Base-by-base conservation (phyloP, 2,329 filamentous ascomycete genomes). In the Leptographium procerum region DNA sequence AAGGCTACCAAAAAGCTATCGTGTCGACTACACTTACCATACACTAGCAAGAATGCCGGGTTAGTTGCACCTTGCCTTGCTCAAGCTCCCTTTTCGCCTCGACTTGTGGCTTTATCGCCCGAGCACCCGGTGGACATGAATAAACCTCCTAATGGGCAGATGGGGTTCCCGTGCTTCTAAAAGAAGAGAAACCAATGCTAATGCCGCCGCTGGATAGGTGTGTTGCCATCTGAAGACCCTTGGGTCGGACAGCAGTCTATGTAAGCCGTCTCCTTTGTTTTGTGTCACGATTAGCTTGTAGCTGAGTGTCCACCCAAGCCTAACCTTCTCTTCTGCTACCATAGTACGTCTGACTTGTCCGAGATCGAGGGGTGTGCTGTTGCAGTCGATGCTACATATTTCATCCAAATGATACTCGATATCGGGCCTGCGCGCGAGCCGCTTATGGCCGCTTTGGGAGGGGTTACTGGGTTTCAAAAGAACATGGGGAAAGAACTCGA, bases 351-450 rank as follows among this genome's bases (percentile, higher is more conserved):
- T 65, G 77, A 84, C 60, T 72, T 95, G 64, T 78, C 85, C 61
- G 82, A 88, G 62, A 78, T 96, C 65, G 83, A 87, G 68, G 86
- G 86, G 69, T 83, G 83, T 61, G 81, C 86, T 57, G 81, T 96
- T 66, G 91, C 86, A 63, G 85, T 97, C 67, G 91, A 96, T 76
- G 94, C 92, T 58, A 87, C 88, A 57, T 88, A 95, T 72, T 97
- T 94, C 71, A 82, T 99, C 63, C 81, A 87, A 70, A 84, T 85
- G 60, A 82, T 95, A 64, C 83, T 96, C 66, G 83, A 87, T 68
- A 82, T 80, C 59, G 71, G 80, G 50, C 81, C 84, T 31, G 85
- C 83, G 52, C 87, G 89, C 68, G 94, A 99, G 71, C 91, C 92
- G 48, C 84, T 99, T 36, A 81, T 97, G 36, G 85, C 91, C 58